Base-by-base conservation (phyloP, 495 filamentous ascomycete genomes). In the Hyphodiscus hymeniophilus region DNA sequence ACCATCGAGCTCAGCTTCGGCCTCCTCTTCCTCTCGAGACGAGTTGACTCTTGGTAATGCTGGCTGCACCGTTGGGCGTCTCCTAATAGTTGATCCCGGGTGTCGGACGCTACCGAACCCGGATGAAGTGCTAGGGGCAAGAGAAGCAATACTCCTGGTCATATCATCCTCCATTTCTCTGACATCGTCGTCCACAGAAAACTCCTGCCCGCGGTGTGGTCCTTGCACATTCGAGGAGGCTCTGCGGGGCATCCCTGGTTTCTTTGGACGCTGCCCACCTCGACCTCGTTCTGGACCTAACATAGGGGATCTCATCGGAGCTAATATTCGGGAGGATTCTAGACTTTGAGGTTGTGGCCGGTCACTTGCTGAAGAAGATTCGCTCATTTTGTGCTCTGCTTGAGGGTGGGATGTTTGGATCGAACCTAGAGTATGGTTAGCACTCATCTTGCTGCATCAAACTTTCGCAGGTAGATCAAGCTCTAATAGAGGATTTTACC, bases 141-240 rank as follows among this genome's bases (percentile, higher is more conserved):
- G 12, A 1, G 41, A n/a, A 43, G 5, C 15, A 11, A 47, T 47
- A n/a, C 50, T 46, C 15, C 24, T 36, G 17, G 52, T 48, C 33
- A 68, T 33, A 51, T 80, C 81, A 23, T 65, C 71, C 59, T 92
- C 85, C 21, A 95, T 80, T 64, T 99, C 92, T 38, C 77, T 72
- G 18, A 82, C 74, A 62, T 86, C 89, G 63, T 99, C 92, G 57
- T 99, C 92, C 17, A 87, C 89, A 7, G 90, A 95, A 64, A 96
- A 99, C 52, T 87, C 79, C 60, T 88, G 87, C 12, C 89, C 85
- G 52, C 83, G 82, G 54, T 90, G 80, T 15, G 87, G 89, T 13
- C 76, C 73, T 48, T 79, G 74, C 7, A 80, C 73, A 55, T 80
- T 83, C n/a, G 84, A 84, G 23, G 88, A 87, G 52, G 80, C 72